Percentiles rank a stretch among this genome's conserved stretches.
phyloP scores from a whole-genome alignment of 2,329 filamentous ascomycete genomes.

The Myriosclerotinia duriaeana region DNA sequence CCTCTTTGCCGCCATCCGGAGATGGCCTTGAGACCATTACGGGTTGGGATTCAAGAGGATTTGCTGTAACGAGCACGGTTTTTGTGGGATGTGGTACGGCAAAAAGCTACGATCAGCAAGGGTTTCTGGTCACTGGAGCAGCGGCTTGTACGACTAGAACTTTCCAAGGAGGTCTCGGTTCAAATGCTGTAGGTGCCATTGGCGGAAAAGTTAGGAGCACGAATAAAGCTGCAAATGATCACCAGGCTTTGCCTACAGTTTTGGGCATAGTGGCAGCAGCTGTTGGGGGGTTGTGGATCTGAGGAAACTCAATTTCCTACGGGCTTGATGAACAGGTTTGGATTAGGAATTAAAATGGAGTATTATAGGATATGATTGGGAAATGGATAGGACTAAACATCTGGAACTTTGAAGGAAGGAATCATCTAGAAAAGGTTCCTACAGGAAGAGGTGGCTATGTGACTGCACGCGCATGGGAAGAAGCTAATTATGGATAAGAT shows the following conservation, averaged over 20 bases:
- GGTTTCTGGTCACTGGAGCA: constrained; percentile 44
- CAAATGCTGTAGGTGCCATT: constrained; percentile 27
- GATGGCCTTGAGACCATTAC: constrained; percentile 44
- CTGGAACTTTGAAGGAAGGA: neutral
- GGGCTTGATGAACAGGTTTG: neutral
- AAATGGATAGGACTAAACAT: neutral
- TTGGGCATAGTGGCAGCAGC: constrained; percentile 7
- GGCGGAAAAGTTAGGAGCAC: constrained; percentile 31
- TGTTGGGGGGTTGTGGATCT: constrained; percentile 6
- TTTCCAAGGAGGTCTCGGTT: constrained; percentile 26
- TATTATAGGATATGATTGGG: neutral
- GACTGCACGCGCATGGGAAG: neutral
- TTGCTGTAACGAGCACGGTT: constrained; percentile 48
- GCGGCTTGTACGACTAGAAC: constrained; percentile 18
- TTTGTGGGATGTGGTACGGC: constrained; percentile 42
- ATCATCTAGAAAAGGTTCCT: neutral
- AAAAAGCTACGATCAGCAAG: constrained; percentile 48
- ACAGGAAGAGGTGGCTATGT: neutral
- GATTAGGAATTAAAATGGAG: neutral
- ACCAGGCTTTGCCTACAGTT: constrained; percentile 21
- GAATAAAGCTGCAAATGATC: constrained; percentile 29
- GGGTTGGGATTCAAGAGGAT: constrained; percentile 50
- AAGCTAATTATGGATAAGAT: constrained; percentile 5
- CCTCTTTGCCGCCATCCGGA: constrained; percentile 42
- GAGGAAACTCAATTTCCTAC: neutral